Evolutionary conservation across 352 stramenopile genomes (phyloP).

Genomic region (Globisporangium rhizosaccharum): DNA sequence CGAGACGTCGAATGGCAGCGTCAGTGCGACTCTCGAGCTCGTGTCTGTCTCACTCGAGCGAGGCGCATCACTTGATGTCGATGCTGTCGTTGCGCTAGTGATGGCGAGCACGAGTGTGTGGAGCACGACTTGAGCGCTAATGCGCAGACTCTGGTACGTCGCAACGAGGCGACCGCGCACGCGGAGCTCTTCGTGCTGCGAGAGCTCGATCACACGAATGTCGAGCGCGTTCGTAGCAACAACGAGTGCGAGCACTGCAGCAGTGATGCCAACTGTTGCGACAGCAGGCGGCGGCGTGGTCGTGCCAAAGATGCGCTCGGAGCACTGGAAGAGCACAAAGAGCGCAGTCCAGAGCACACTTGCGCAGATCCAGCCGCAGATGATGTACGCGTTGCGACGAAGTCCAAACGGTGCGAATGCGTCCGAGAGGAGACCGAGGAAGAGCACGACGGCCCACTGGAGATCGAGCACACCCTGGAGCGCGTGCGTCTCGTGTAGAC

Average conservation of each 20-base stretch:
- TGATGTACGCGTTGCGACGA: slow-evolving; percentile 4
- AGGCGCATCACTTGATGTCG: too few relatives aligned
- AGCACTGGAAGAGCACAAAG: slow-evolving; percentile 22
- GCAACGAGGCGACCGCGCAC: slow-evolving; percentile 23
- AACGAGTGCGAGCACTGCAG: slow-evolving; percentile 25
- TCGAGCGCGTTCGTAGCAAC: slow-evolving; percentile 27
- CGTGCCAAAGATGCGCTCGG: not conserved
- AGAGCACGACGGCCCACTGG: slow-evolving; percentile 27
- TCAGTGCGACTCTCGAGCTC: too few relatives aligned
- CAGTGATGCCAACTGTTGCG: slow-evolving; percentile 5
- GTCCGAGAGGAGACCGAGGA: slow-evolving; percentile 30
- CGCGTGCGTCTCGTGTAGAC: slow-evolving; percentile 6
- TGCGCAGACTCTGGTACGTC: slow-evolving; percentile 29
- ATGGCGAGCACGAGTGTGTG: slow-evolving; percentile 17
- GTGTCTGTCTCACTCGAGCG: too few relatives aligned
- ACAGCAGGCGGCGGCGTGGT: slow-evolving; percentile 4
- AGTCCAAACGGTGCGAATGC: slow-evolving; percentile 18
- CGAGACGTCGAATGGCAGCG: not conserved
- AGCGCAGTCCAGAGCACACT: slow-evolving; percentile 6
- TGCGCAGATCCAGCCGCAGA: not conserved
- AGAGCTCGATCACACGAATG: slow-evolving; percentile 40
- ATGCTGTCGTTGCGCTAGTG: not conserved
- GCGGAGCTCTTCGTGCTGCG: slow-evolving; percentile 33
- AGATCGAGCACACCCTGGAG: slow-evolving; percentile 23
- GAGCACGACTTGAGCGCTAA: slow-evolving; percentile 18